Conservation (phyloP, 345 rosid genomes). For the Trapa incisa region DNA sequence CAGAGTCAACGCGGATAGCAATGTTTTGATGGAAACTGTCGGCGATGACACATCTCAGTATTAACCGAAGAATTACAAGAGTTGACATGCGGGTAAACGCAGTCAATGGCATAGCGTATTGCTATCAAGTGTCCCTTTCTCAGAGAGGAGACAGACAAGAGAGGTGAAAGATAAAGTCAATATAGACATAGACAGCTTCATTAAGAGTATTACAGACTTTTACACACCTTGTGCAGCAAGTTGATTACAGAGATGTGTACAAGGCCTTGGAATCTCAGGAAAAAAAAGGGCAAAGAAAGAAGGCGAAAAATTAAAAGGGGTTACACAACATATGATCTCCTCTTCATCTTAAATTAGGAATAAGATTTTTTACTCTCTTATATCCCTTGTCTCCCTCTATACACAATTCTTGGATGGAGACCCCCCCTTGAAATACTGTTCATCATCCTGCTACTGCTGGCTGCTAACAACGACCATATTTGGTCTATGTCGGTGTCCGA, state of each 20-base stretch:
- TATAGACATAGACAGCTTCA: background rate
- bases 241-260: slow-evolving; percentile 2
- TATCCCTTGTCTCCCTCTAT: background rate
- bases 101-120: no score
- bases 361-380: slow-evolving; percentile 8
- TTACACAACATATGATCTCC: slow-evolving; percentile 4
- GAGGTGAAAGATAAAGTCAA: no score
- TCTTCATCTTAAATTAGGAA: slow-evolving; percentile 11
- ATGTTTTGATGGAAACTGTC: no score
- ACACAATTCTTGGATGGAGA: slow-evolving; percentile 1
- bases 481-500: slow-evolving; percentile 8
- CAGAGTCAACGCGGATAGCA: no score
- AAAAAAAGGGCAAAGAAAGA: background rate
- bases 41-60: no score
- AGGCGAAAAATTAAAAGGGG: background rate
- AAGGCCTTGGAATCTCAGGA: background rate
- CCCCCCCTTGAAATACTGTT: no score
- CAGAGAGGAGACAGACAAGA: no score
- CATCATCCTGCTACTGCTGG: background rate
- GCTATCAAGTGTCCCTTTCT: no score
- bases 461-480: background rate
- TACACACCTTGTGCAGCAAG: background rate
- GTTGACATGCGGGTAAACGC: no score
- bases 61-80: no score
- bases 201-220: background rate